A percentile compares a stretch with the other conserved stretches of the same genome.
Conservation (phyloP, 129 eudicot genomes). For the Smallanthus sonchifolius region DNA sequence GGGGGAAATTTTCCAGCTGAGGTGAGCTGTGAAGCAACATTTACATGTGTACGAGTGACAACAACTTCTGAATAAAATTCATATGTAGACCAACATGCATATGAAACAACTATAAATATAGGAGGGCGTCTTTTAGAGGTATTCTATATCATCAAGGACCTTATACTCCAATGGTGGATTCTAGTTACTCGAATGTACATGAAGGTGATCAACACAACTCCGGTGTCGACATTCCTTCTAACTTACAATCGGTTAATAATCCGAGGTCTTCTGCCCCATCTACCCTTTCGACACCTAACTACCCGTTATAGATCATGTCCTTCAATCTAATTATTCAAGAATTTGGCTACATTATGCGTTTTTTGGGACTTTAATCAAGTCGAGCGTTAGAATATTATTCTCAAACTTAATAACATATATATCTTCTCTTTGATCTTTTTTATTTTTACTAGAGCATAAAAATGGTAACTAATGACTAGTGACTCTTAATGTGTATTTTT, state of each 20-base stretch:
- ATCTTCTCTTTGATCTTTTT: neutral
- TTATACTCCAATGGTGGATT: neutral
- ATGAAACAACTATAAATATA: conserved; percentile 68
- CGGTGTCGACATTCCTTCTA: neutral
- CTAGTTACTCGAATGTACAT: conserved; percentile 1
- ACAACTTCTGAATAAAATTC: conserved; percentile 45
- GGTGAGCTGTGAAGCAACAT: conserved; percentile 50
- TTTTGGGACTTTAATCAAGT: neutral
- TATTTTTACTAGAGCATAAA: neutral
- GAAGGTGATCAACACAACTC: conserved; percentile 13
- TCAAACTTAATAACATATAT: neutral
- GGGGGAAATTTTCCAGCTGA: conserved; percentile 60
- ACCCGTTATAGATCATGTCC: neutral
- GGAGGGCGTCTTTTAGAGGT: conserved; percentile 78
- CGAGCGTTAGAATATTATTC: neutral
- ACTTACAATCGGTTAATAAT: neutral
- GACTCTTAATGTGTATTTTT: neutral
- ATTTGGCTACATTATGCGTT: neutral
- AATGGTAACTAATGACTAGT: neutral
- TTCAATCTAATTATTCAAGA: neutral
- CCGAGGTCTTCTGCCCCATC: neutral
- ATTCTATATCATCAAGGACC: conserved; percentile 78
- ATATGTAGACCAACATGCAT: conserved; percentile 61
- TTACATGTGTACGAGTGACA: conserved; percentile 64
- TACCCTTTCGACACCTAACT: neutral